Evolutionary conservation across 2,329 filamentous ascomycete genomes (phyloP), one percentile per base, ranked within the genome.

Genomic region (Colletotrichum sidae): DNA sequence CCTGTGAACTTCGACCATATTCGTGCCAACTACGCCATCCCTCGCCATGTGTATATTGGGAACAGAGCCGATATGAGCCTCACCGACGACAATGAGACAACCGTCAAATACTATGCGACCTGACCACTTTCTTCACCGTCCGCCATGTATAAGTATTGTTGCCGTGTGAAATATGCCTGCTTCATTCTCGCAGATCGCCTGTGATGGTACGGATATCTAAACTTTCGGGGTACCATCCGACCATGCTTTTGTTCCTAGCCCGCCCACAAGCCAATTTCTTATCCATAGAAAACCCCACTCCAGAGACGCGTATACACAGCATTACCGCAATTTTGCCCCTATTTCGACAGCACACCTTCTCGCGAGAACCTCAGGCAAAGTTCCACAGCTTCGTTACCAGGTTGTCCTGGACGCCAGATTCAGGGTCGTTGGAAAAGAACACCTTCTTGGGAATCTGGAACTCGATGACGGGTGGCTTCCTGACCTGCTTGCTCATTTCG

Each of bases 371-470:
- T 52, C 11, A 66, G 49, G 72, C 73, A 71, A 91, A 90, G 65
- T 86, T 82, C 88, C 88, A 91, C 35, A 90, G 76, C 73, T 84
- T 88, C 50, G 86, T 85, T 25, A 90, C 70, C 39, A 90, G 75
- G 64, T 79, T 86, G 70, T 90, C 84, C 60, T 85, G 80, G 12
- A 80, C 74, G 46, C 75, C 81, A 6, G 81, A 79, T 10, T 76
- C 77, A 9, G 75, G 73, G 37, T 87, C 85, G 11, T 87, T 81
- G 0, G 84, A 80, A 54, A 84, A 71, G 56, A 97, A 91, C 45
- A 97, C 91, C 70, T 85, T 88, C 81, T 96, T 96, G 8, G 95
- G 94, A 68, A 99, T 97, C 77, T 96, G 92, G 77, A 92, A 97
- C 77, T 98, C 96, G 55, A 98, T 89, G 11, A 96, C 93, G 0